Base-by-base conservation (phyloP, 306 rosid genomes). In the Cucurbita maxima region DNA sequence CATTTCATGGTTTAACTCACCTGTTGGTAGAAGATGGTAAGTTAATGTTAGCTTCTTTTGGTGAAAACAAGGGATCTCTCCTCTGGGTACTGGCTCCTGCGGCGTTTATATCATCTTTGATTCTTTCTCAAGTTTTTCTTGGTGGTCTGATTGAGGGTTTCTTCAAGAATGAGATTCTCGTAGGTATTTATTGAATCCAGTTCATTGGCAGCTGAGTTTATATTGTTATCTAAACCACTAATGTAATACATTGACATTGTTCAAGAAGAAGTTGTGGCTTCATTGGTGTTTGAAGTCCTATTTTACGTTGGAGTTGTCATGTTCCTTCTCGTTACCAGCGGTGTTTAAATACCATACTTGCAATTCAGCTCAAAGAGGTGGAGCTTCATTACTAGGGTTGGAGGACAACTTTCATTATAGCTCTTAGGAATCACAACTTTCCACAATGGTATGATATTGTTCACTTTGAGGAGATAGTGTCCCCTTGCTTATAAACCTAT, bases 321-420 rank as follows among this genome's bases (percentile, higher is more conserved):
- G 37, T 94, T 89, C 80, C 80, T 94, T 76, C 77, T 63, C 14
- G 90, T 94, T 76, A 85, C 85, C 7, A 96, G 91, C 58, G 82
- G 41, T n/a, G 92, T 94, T 61, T 97, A 91, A 82, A 90, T 81
- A 82, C 98, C 97, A 14, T 94, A 89, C 85, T 77, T 94, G 78
- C 80, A 89, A 69, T 94, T 82, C 87, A 94, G 95, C 82, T 1
- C 98, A 20, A 94, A 88, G 82, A 94, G 92, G 76, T 94, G 98
- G 98, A 83, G 97, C 80, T 92, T 94, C 76, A 87, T 94, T 68
- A 94, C 97, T 34, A 97, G 97, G 81, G 88, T 94, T 59, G 87
- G 81, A 81, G 98, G 98, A 51, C 79, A 62, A 13, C 88, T 88
- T 40, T 84, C 87, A 3, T 30, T 30, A 30, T 30, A 30, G 34